Percentiles rank a stretch among this genome's conserved stretches.
Evolutionary conservation across 768 basidiomycete species (phyloP).

Genomic region (Suillus subalutaceus): DNA sequence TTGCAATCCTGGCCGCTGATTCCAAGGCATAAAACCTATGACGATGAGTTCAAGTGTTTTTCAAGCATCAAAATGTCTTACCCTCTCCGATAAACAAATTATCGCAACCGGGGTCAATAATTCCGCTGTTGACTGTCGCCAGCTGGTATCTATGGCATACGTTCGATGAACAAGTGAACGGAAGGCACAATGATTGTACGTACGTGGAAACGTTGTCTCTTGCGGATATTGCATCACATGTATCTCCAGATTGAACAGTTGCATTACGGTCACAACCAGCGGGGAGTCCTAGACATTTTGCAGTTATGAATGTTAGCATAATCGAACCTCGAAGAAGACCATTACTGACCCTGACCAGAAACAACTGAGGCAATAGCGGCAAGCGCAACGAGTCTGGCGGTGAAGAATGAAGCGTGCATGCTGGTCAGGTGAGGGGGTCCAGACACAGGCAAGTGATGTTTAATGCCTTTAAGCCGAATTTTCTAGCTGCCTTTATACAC

Average conservation of each 20-base stretch:
- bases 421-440: background rate
- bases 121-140: slow-evolving; percentile 48
- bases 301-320: too few relatives aligned
- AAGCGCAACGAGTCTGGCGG: slow-evolving; percentile 19
- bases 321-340: background rate
- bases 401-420: slow-evolving; percentile 24
- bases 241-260: slow-evolving; percentile 53
- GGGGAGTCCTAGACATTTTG: background rate
- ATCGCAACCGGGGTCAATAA: slow-evolving; percentile 54
- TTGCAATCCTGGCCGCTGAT: slow-evolving; percentile 57
- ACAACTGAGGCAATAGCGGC: background rate
- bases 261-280: slow-evolving; percentile 51
- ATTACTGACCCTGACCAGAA: slow-evolving; percentile 22
- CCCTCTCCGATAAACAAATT: slow-evolving; percentile 58
- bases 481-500: slow-evolving; percentile 23
- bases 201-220: slow-evolving; percentile 53
- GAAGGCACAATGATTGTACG: slow-evolving; percentile 14
- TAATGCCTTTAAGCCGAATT: background rate
- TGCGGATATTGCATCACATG: slow-evolving; percentile 57
- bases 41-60: slow-evolving; percentile 1
- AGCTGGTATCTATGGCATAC: slow-evolving; percentile 62
- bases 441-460: background rate
- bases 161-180: background rate
- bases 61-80: slow-evolving; percentile 20
- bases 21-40: slow-evolving; percentile 60